phyloP scores from a whole-genome alignment of 495 filamentous ascomycete species.

The Chlorociboria aeruginascens region DNA sequence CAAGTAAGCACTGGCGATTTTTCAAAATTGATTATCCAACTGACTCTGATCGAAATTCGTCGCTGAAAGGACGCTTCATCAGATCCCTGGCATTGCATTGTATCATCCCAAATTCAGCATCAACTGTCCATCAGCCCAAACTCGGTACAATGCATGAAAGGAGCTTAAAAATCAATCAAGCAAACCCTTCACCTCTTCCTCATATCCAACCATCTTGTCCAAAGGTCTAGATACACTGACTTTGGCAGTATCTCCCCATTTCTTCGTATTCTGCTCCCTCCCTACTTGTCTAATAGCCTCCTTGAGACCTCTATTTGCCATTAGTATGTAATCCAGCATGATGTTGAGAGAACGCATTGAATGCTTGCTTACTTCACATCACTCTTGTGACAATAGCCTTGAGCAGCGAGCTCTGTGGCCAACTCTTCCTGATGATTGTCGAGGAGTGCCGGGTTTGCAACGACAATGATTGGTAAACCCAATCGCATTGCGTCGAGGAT shows the following conservation, averaged over 20 bases:
- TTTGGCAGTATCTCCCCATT: neutral
- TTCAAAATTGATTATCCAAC: no score
- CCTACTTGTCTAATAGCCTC: slow-evolving; percentile 4
- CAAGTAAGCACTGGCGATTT: no score
- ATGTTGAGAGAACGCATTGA: neutral
- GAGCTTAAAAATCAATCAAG: slow-evolving; percentile 3
- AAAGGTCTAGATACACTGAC: slow-evolving; percentile 3
- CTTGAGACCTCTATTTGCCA: slow-evolving; percentile 2
- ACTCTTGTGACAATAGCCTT: slow-evolving; percentile 31
- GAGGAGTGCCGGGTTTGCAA: slow-evolving; percentile 72
- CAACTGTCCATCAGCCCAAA: neutral
- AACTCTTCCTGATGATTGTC: slow-evolving; percentile 90
- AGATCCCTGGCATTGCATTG: no score
- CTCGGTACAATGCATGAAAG: neutral
- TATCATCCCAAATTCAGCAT: no score
- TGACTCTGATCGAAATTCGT: no score
- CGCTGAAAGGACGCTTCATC: no score
- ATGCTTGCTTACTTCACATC: slow-evolving; percentile 4
- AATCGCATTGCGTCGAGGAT: slow-evolving; percentile 67
- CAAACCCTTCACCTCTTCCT: slow-evolving; percentile 9
- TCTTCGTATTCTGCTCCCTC: neutral
- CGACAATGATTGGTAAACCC: slow-evolving; percentile 61
- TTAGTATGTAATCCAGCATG: neutral
- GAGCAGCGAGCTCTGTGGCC: slow-evolving; percentile 53
- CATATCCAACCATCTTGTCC: slow-evolving; percentile 7